phyloP scores from a whole-genome alignment of 306 rosid species.

The Ammopiptanthus mongolicus region DNA sequence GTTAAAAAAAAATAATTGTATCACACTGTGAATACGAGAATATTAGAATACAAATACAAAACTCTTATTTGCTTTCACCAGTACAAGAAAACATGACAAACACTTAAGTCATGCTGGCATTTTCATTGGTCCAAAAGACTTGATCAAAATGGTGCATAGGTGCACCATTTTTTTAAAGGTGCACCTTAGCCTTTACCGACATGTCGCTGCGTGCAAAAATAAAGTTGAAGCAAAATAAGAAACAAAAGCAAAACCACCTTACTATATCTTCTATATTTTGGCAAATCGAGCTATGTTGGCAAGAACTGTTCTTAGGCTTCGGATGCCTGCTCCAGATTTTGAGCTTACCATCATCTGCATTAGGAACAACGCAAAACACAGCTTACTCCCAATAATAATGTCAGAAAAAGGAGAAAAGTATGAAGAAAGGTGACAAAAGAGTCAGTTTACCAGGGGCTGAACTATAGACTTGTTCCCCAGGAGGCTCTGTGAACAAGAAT shows the following conservation, averaged over 20 bases:
- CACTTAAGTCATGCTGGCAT: no score
- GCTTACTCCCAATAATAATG: slow-evolving; percentile 1
- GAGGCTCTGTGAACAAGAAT: slow-evolving; percentile 49
- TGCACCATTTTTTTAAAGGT: no score
- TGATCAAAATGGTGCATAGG: no score
- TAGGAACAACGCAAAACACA: neutral
- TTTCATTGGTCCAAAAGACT: no score
- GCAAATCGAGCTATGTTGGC: slow-evolving; percentile 64
- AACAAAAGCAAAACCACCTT: slow-evolving; percentile 7
- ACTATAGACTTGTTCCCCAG: slow-evolving; percentile 61
- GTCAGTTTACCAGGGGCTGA: slow-evolving; percentile 70
- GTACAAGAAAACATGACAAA: no score
- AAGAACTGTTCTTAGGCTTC: slow-evolving; percentile 78
- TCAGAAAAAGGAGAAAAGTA: neutral
- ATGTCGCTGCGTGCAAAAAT: neutral
- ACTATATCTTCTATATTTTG: slow-evolving; percentile 32
- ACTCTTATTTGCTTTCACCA: no score
- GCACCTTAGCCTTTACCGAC: no score
- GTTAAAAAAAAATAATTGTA: no score
- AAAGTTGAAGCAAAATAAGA: neutral
- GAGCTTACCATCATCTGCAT: slow-evolving; percentile 95
- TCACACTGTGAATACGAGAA: no score
- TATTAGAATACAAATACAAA: no score
- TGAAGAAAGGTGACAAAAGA: slow-evolving; percentile 21
- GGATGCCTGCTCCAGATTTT: slow-evolving; percentile 88